These are phyloP conservation scores for Thalia dealbata DNA, from an alignment of 176 grass and related monocot species.

Conservation along the genomic window DNA sequence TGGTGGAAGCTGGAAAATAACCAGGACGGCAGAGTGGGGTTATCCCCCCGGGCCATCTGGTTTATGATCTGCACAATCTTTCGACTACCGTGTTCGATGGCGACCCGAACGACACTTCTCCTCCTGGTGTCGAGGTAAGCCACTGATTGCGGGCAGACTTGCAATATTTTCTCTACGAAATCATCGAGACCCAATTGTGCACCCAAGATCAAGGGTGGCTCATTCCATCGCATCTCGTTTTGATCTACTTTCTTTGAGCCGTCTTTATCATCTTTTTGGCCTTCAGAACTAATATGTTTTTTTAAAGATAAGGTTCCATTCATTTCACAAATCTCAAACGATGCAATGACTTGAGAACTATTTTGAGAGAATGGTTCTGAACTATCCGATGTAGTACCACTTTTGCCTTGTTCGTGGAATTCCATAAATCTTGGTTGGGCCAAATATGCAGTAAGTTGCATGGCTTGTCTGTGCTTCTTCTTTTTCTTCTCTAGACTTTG, in stretches of 20 bases:
- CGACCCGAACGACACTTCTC: slow-evolving; percentile 23
- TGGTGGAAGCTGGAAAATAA: slow-evolving; percentile 3
- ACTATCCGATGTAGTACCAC: too few species aligned
- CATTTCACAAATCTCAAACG: too few species aligned
- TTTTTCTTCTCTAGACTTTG: slow-evolving; percentile 7
- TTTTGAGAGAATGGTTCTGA: too few species aligned
- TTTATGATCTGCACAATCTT: slow-evolving; percentile 16
- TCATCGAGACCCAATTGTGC: not conserved
- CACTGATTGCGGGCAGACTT: slow-evolving; percentile 3
- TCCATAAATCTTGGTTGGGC: slow-evolving; percentile 3
- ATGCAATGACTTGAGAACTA: too few species aligned
- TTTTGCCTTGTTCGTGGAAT: not conserved
- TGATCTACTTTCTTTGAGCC: too few species aligned
- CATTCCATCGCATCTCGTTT: slow-evolving; percentile 8
- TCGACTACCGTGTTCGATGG: slow-evolving; percentile 10
- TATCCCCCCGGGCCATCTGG: not conserved
- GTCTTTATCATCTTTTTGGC: too few species aligned
- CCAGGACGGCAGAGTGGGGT: slow-evolving; percentile 8
- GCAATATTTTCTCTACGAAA: slow-evolving; percentile 6
- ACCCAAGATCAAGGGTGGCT: slow-evolving; percentile 14
- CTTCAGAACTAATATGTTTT: too few species aligned
- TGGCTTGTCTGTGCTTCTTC: slow-evolving; percentile 18
- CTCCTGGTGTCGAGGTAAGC: slow-evolving; percentile 4
- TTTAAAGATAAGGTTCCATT: too few species aligned
- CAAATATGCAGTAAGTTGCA: slow-evolving; percentile 18